phyloP scores from a whole-genome alignment of 768 basidiomycete species.

The Xerocomellus dryophilus region DNA sequence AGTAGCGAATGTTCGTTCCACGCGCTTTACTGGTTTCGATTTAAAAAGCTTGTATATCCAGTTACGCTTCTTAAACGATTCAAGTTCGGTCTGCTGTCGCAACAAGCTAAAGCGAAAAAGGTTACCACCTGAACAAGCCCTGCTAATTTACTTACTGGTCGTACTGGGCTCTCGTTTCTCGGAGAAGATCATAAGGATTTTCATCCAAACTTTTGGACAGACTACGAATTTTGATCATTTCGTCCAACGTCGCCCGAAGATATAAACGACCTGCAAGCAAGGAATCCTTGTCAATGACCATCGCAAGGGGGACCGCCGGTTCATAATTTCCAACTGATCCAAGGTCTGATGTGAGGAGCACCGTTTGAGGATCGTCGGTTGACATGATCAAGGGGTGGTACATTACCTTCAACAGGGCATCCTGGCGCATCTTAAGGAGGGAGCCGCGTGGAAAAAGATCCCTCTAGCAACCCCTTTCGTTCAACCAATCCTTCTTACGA shows the following conservation, averaged over 20 bases:
- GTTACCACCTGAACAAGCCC: neutral
- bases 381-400: constrained; percentile 7
- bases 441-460: neutral
- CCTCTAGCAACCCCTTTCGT: neutral
- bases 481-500: neutral
- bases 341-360: constrained; percentile 7
- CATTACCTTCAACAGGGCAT: neutral
- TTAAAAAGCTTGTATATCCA: neutral
- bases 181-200: neutral
- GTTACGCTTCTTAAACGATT: neutral
- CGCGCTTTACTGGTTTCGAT: neutral
- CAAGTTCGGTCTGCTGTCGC: neutral
- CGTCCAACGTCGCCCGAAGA: constrained; percentile 1
- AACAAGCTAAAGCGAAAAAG: neutral
- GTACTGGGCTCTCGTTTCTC: neutral
- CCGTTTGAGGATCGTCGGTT: neutral
- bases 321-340: neutral
- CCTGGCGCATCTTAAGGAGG: too few relatives aligned
- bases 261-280: constrained; percentile 1
- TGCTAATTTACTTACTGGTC: neutral
- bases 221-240: constrained; percentile 6
- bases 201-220: neutral
- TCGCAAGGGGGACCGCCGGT: neutral
- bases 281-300: neutral
- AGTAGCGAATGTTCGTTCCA: neutral